Percentiles rank a stretch among this genome's conserved stretches.
Evolutionary conservation across 768 basidiomycete species (phyloP).

Genomic region (Termitomyces sp.): DNA sequence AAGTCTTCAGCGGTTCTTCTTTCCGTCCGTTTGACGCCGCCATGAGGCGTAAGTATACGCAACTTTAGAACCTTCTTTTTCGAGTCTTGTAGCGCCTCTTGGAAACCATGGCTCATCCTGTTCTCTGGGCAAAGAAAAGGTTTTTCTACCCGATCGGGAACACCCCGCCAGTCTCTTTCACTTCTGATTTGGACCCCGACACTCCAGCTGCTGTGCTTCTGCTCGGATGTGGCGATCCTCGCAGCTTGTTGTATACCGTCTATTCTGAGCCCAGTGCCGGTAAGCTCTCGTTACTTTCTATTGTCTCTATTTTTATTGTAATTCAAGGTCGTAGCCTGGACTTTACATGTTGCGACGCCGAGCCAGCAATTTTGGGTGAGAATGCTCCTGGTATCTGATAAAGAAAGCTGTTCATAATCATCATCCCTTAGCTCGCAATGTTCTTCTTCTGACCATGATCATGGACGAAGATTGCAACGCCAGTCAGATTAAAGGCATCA

Average conservation of each 20-base stretch:
- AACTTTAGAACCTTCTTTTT: not conserved
- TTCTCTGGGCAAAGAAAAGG: constrained; percentile 35
- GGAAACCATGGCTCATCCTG: constrained; percentile 35
- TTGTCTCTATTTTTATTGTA: not conserved
- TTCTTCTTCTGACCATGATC: constrained; percentile 38
- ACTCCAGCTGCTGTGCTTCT: constrained; percentile 42
- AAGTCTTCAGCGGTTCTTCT: not conserved
- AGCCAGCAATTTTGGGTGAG: constrained; percentile 40
- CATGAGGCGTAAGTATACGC: not conserved
- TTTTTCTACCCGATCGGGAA: constrained; percentile 60
- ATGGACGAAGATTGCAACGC: constrained; percentile 21
- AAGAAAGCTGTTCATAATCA: not conserved
- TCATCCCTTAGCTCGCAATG: constrained; percentile 35
- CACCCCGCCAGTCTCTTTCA: constrained; percentile 46
- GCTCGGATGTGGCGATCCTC: constrained; percentile 52
- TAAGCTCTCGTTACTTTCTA: constrained; percentile 10
- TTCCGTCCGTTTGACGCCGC: not conserved
- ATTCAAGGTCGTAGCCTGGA: constrained; percentile 26
- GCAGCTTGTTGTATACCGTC: constrained; percentile 47
- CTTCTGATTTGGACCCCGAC: constrained; percentile 41
- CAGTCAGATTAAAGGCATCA: constrained; percentile 3
- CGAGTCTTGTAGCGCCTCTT: not conserved
- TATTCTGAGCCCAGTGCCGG: constrained; percentile 20
- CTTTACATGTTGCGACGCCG: constrained; percentile 46
- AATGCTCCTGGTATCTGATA: not conserved